Base-by-base conservation (phyloP, 345 rosid species). In the Populus tremula region DNA sequence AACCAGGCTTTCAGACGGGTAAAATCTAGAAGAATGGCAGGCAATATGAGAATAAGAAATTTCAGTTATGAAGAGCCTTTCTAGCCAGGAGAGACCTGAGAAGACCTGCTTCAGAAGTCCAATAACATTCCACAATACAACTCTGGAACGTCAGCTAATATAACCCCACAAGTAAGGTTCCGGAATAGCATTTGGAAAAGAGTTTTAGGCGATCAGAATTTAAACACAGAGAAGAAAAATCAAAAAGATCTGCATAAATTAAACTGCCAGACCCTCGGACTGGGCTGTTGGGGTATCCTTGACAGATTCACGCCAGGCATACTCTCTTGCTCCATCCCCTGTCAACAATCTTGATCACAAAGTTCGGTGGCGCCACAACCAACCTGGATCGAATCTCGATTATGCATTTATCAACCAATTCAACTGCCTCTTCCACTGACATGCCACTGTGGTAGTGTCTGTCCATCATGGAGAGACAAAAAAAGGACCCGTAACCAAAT, bases 361-460 rank as follows among this genome's bases (percentile, higher is more conserved):
- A 96, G 89, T 93, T 96, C 4, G 93, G 97, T 3, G 99, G 99
- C 25, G 99, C 98, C 79, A 93, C 90, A 29, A 91, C 98, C 66
- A 96, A 88, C 82, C 97, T 92, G 41, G 96, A 91, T 72, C 95
- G 85, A 73, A 96, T 93, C 94, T 96, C 99, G 61, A 86, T 23
- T 75, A 93, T 93, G 88, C 98, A 92, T 78, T 92, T 92, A 69
- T 93, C 99, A 1, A 94, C 97, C 86, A 96, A 76, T 29, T 80
- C 92, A 33, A 91, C 80, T 18, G 98, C 95, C 83, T 96, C 97
- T 83, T 92, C 98, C 8, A 93, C 87, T 0, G 95, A 75, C 99
- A 96, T 96, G 73, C 92, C 95, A 39, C 94, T 90, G 75, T 86
- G 98, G 89, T 82, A 96, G 84, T 89, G 97, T 65, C 97, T 90